Base-by-base conservation (phyloP, 2,329 filamentous ascomycete species). In the Fusarium paranaense region DNA sequence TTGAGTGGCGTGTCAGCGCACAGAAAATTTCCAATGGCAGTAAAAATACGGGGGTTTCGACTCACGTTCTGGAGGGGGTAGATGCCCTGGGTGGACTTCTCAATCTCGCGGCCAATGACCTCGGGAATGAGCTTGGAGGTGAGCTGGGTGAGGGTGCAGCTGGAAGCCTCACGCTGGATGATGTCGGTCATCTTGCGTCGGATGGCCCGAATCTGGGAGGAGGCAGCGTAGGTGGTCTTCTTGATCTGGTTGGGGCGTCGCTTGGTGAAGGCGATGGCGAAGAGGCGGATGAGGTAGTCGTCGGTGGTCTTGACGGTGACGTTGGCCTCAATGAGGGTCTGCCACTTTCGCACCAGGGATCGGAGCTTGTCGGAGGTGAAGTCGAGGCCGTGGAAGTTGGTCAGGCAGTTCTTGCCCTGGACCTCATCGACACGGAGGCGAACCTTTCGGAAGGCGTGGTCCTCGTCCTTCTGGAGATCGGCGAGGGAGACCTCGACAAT, bases 281-380 rank as follows among this genome's bases (percentile, higher is more conserved):
- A 99, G 81, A 99, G 93, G 83, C 97, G 95, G 88, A 99, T 92
- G 85, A 98, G 95, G 91, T 99, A 98, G 89, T 99, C 97, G 85
- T 99, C 97, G 85, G 97, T 98, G 82, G 97, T 98, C 94, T 98
- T 98, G 90, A 99, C 95, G 79, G 97, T 98, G 84, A 98, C 92
- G 87, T 99, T 99, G 90, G 97, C 97, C 92, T 99, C 97, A 81
- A 99, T 98, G 83, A 99, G 91, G 77, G 95, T 93, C 89, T 99
- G 97, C 97, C 97, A 99, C 91, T 99, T 99, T 90, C 97, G 95
- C 82, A 99, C 97, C 79, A 99, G 93, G 76, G 97, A 98, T 85
- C 97, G 94, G 82, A 99, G 93, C 92, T 99, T 99, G 92, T 99
- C 97, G 81, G 97, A 98, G 85, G 97, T 99, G 93, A 99, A 98